Evolutionary conservation across 1,284 basidiomycete species (phyloP).

Genomic region (Mycena citricolor): DNA sequence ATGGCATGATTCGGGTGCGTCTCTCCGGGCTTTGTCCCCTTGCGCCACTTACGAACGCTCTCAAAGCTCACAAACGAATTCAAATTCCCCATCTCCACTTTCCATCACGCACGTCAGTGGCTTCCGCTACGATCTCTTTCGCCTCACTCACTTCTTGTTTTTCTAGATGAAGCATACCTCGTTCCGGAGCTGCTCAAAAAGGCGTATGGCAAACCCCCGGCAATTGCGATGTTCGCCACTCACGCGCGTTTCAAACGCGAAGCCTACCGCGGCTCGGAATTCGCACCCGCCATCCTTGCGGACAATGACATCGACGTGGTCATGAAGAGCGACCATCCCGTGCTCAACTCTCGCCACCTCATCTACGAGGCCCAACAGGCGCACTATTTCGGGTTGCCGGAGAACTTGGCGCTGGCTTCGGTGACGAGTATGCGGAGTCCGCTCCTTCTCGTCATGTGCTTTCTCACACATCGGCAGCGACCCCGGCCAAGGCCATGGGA

Average conservation of each 20-base stretch:
- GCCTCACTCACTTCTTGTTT: conserved; percentile 6
- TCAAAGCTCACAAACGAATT: conserved; percentile 24
- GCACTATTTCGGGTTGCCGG: conserved; percentile 70
- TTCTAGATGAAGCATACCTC: conserved; percentile 21
- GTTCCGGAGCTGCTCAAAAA: conserved; percentile 59
- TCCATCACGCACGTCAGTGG: conserved; percentile 18
- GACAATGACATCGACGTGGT: conserved; percentile 75
- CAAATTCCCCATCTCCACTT: conserved; percentile 22
- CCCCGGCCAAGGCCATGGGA: conserved; percentile 76
- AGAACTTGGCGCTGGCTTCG: conserved; percentile 63
- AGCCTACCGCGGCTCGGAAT: conserved; percentile 83
- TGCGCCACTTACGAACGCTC: too few relatives aligned
- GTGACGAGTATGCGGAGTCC: conserved; percentile 74
- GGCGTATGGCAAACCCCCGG: conserved; percentile 70
- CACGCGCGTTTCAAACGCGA: conserved; percentile 79
- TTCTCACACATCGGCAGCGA: conserved; percentile 33
- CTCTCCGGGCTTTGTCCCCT: neutral
- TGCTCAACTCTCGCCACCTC: conserved; percentile 76
- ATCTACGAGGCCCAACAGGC: conserved; percentile 88
- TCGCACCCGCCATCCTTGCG: conserved; percentile 76
- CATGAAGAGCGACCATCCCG: conserved; percentile 81
- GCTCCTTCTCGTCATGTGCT: too few relatives aligned
- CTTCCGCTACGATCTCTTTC: too few relatives aligned
- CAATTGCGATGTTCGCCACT: conserved; percentile 76
- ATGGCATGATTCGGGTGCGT: conserved; percentile 7